phyloP scores from a whole-genome alignment of 1,139 yeast genomes.

The Debaryomycetaceae sp. region DNA sequence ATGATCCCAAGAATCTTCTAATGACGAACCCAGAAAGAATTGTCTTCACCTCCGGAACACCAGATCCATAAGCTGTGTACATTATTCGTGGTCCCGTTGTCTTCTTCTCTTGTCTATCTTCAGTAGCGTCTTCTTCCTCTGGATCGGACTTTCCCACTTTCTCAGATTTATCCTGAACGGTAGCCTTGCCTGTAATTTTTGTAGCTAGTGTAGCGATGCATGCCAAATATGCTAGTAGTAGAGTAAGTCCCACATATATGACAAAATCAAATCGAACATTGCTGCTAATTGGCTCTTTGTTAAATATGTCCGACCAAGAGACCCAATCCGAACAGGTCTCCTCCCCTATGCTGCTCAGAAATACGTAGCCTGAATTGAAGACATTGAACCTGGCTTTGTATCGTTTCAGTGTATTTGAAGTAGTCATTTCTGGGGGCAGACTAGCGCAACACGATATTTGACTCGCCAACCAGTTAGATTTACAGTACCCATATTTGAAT shows the following conservation, averaged over 20 bases:
- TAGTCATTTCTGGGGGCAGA: not conserved
- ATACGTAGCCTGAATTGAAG: conserved; percentile 20
- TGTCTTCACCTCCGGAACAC: conserved; percentile 62
- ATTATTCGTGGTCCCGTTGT: conserved; percentile 22
- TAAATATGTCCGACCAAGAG: conserved; percentile 41
- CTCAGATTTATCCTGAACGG: not conserved
- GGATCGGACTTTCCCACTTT: not conserved
- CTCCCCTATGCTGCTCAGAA: conserved; percentile 5
- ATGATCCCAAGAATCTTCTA: conserved; percentile 52
- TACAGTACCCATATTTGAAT: conserved; percentile 54
- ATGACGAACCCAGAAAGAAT: conserved; percentile 56
- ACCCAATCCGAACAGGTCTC: conserved; percentile 40
- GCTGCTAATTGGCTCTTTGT: conserved; percentile 14
- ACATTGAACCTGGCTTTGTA: conserved; percentile 10
- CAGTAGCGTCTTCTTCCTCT: not conserved
- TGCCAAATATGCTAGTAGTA: conserved; percentile 44
- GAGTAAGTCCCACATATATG: conserved; percentile 39
- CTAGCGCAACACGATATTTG: conserved; percentile 43
- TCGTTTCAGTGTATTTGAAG: not conserved
- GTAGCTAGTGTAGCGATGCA: conserved; percentile 49
- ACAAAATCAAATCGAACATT: conserved; percentile 25
- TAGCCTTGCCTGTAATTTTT: conserved; percentile 28
- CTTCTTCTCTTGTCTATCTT: conserved; percentile 1
- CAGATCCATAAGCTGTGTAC: conserved; percentile 61
- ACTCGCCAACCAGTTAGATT: conserved; percentile 42